Conservation (phyloP, 331 rosid genomes). For the Arachis monticola region DNA sequence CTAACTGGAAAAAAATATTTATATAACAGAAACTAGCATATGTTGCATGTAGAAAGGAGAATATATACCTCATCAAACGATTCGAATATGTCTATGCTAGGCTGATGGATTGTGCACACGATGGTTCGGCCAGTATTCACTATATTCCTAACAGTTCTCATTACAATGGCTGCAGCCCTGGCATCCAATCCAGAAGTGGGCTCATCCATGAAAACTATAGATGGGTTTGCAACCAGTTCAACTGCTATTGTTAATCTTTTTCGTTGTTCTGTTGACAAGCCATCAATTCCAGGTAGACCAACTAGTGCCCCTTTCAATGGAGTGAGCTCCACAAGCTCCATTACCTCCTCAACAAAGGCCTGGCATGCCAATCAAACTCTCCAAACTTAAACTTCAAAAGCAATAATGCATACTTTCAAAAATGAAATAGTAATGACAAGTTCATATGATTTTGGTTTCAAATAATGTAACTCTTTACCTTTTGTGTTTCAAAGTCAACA, state of each 20-base stretch:
- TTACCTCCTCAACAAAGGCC: slow-evolving; percentile 98
- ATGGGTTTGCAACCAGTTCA: slow-evolving; percentile 97
- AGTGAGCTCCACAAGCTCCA: slow-evolving; percentile 99
- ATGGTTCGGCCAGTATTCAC: slow-evolving; percentile 98
- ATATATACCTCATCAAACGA: slow-evolving; percentile 92
- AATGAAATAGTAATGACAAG: no score
- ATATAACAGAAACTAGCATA: slow-evolving; percentile 3
- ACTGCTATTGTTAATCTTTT: slow-evolving; percentile 95
- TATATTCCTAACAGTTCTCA: slow-evolving; percentile 99
- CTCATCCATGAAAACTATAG: slow-evolving; percentile 98
- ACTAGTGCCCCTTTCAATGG: slow-evolving; percentile 85
- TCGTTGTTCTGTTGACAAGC: slow-evolving; percentile 96
- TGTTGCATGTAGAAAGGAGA: background rate
- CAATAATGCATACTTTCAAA: background rate
- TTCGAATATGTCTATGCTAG: slow-evolving; percentile 98
- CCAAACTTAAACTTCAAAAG: slow-evolving; percentile 25
- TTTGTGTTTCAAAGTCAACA: slow-evolving; percentile 75
- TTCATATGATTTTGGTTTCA: no score
- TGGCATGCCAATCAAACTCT: slow-evolving; percentile 49
- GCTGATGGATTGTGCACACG: slow-evolving; percentile 99
- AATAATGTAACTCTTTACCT: slow-evolving; percentile 47
- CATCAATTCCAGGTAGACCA: slow-evolving; percentile 96
- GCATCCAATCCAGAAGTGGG: slow-evolving; percentile 99
- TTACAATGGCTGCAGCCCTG: slow-evolving; percentile 96
- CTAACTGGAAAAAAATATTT: background rate